Conservation (phyloP, 441 rosid species). For the Geranium incanum region DNA sequence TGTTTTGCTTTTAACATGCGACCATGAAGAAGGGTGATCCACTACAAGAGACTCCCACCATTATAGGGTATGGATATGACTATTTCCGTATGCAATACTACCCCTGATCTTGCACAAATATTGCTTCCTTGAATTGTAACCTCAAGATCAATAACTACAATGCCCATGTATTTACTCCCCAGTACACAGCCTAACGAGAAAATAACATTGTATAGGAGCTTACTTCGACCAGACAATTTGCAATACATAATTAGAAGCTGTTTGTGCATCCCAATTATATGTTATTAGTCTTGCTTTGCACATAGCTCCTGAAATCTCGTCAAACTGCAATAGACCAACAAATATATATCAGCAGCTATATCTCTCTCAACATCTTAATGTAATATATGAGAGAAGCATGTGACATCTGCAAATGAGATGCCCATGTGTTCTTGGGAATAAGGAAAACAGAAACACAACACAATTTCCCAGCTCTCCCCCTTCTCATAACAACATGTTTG, state of each 20-base stretch:
- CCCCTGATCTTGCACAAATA: conserved; percentile 61
- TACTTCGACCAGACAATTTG: background rate
- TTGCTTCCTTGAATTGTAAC: conserved; percentile 21
- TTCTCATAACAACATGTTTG: too few species aligned
- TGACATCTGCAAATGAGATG: background rate
- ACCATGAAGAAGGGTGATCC: too few species aligned
- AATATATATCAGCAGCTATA: background rate
- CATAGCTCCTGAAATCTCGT: conserved; percentile 41
- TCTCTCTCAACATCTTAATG: background rate
- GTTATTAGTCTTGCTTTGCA: conserved; percentile 14
- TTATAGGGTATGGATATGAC: conserved; percentile 27
- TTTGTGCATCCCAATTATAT: background rate
- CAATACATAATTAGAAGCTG: conserved; percentile 5
- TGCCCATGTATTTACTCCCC: background rate
- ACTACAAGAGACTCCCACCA: too few species aligned
- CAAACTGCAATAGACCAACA: conserved; percentile 32
- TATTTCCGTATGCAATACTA: conserved; percentile 35
- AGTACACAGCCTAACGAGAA: background rate
- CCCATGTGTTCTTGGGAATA: background rate
- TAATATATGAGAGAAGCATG: background rate
- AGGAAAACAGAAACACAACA: background rate
- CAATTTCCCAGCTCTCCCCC: too few species aligned
- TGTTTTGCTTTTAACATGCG: conserved; percentile 21
- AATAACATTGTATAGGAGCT: background rate
- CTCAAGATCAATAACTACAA: background rate